These are phyloP conservation scores for Darksidea phi DNA, from an alignment of 495 filamentous ascomycete species.

Conservation along the genomic window DNA sequence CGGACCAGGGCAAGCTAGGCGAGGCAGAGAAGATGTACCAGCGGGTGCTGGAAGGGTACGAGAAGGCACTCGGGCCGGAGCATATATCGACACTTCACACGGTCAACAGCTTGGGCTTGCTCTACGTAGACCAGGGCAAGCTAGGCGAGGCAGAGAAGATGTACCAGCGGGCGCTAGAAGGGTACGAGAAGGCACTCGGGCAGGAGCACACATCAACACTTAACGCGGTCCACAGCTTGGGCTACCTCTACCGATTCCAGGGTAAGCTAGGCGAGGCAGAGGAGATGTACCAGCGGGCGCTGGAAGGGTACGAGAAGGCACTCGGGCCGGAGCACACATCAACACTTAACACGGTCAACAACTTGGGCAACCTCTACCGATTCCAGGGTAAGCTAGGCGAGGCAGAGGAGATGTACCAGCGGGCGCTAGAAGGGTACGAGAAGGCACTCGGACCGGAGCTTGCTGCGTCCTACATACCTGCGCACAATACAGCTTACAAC, in stretches of 20 bases:
- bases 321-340: neutral
- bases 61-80: slow-evolving; percentile 12
- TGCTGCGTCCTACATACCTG: no score
- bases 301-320: slow-evolving; percentile 12
- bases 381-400: neutral
- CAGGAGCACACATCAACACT: slow-evolving; percentile 17
- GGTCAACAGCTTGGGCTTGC: slow-evolving; percentile 17
- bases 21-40: slow-evolving; percentile 15
- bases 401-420: neutral
- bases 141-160: slow-evolving; percentile 1
- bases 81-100: slow-evolving; percentile 20
- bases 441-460: no score
- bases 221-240: slow-evolving; percentile 14
- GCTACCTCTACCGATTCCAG: slow-evolving; percentile 9
- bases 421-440: no score
- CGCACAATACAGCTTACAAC: no score
- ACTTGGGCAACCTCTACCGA: neutral
- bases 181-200: slow-evolving; percentile 14
- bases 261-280: slow-evolving; percentile 7
- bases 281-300: slow-evolving; percentile 1
- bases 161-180: slow-evolving; percentile 13
- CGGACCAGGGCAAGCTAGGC: slow-evolving; percentile 19
- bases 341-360: neutral
- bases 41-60: slow-evolving; percentile 2
- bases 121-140: slow-evolving; percentile 10